phyloP scores from a whole-genome alignment of 345 rosid genomes.

The Orychophragmus violaceus region DNA sequence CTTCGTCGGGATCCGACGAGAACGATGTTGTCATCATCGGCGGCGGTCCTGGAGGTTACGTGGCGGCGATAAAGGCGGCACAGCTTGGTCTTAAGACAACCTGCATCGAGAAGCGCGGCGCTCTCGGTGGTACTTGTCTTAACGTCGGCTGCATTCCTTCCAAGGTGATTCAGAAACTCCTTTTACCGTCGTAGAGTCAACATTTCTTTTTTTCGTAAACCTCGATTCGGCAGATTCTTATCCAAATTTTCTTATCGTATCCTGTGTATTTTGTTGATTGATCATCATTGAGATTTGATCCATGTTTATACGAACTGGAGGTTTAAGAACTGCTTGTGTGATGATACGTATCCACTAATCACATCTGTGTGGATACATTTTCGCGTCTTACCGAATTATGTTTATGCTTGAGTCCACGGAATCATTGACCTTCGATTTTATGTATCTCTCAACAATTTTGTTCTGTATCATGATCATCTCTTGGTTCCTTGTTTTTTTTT shows the following conservation, averaged over 20 bases:
- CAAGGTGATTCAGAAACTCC: conserved; percentile 65
- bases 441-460: no score
- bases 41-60: conserved; percentile 99
- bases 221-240: no score
- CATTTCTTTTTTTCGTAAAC: no score
- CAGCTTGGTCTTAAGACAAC: conserved; percentile 97
- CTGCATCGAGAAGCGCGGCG: conserved; percentile 93
- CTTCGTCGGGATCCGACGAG: conserved; percentile 81
- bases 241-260: no score
- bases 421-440: no score
- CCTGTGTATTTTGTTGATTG: no score
- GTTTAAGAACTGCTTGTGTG: neutral
- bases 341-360: neutral
- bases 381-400: no score
- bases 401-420: no score
- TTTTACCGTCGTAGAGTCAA: neutral
- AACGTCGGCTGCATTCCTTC: conserved; percentile 99
- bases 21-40: conserved; percentile 94
- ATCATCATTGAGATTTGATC: neutral
- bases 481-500: neutral
- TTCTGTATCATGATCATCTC: no score
- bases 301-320: neutral
- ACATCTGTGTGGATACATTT: no score
- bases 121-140: conserved; percentile 99
- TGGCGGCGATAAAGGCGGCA: conserved; percentile 97